These are phyloP conservation scores for Euphorbia corollata DNA, from an alignment of 441 rosid genomes.

Conservation along the genomic window DNA sequence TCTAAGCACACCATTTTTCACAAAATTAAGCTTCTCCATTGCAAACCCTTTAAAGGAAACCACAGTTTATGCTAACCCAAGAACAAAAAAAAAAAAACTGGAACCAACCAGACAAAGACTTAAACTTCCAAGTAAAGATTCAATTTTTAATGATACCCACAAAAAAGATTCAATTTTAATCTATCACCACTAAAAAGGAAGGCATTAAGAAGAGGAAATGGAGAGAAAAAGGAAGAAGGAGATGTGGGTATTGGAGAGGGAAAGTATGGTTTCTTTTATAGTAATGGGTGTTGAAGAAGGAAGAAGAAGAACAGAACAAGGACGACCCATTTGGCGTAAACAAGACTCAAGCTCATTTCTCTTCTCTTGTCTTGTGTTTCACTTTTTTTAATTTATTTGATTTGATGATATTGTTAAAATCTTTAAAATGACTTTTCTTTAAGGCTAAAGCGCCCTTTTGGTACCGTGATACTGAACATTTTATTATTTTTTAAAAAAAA, in stretches of 20 bases:
- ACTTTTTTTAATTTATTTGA: background rate
- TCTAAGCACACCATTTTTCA: slow-evolving; percentile 70
- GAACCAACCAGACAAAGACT: too few species aligned
- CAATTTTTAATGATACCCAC: slow-evolving; percentile 16
- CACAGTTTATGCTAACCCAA: too few species aligned
- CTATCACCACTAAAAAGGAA: slow-evolving; percentile 2
- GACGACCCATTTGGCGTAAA: slow-evolving; percentile 75
- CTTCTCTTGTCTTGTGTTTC: too few species aligned
- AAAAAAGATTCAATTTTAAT: slow-evolving; percentile 12
- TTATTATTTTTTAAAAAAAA: too few species aligned
- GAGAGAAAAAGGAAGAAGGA: slow-evolving; percentile 2
- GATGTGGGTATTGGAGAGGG: slow-evolving; percentile 26
- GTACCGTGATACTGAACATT: too few species aligned
- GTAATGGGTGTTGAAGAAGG: slow-evolving; percentile 30
- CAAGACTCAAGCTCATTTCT: slow-evolving; percentile 55
- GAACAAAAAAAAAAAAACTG: too few species aligned
- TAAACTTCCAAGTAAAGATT: background rate
- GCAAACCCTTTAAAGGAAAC: background rate
- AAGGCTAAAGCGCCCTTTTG: too few species aligned
- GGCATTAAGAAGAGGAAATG: background rate
- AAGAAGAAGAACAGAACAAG: slow-evolving; percentile 24
- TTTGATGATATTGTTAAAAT: slow-evolving; percentile 37
- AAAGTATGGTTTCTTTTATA: slow-evolving; percentile 36
- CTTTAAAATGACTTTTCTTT: slow-evolving; percentile 16
- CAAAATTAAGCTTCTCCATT: slow-evolving; percentile 77